Conservation (phyloP, 1,284 basidiomycete species). For the Microbotryomycetes sp. region DNA sequence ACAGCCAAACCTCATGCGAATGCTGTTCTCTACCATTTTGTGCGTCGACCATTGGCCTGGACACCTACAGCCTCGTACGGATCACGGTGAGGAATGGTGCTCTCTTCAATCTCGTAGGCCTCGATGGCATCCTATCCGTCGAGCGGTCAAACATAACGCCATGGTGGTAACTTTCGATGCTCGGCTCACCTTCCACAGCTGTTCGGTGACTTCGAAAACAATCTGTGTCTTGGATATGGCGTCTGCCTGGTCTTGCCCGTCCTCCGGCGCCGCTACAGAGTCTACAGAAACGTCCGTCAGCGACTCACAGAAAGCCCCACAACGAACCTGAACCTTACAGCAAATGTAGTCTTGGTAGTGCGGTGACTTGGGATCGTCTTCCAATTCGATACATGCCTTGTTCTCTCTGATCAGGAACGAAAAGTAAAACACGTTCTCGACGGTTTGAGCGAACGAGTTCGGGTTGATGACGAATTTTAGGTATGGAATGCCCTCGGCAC, state of each 20-base stretch:
- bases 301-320: too few relatives aligned
- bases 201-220: slow-evolving; percentile 77
- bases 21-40: too few relatives aligned
- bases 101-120: slow-evolving; percentile 62
- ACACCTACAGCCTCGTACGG: neutral
- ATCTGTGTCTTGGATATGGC: slow-evolving; percentile 60
- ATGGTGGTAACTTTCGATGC: too few relatives aligned
- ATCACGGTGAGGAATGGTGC: slow-evolving; percentile 43
- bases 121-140: slow-evolving; percentile 63
- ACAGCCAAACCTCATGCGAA: too few relatives aligned
- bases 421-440: slow-evolving; percentile 88
- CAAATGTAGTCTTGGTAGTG: slow-evolving; percentile 61
- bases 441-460: slow-evolving; percentile 76
- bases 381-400: slow-evolving; percentile 26
- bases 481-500: slow-evolving; percentile 53
- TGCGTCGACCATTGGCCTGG: too few relatives aligned
- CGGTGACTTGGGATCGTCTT: slow-evolving; percentile 43
- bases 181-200: slow-evolving; percentile 60
- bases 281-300: too few relatives aligned
- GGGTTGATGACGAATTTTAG: slow-evolving; percentile 83
- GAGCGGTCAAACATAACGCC: neutral
- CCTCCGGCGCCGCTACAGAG: too few relatives aligned
- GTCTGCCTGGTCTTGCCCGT: slow-evolving; percentile 58
- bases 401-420: slow-evolving; percentile 84
- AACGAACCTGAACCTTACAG: slow-evolving; percentile 57